These are phyloP conservation scores for Aphanomyces euteiches DNA, from an alignment of 352 stramenopile species.

Conservation along the genomic window DNA sequence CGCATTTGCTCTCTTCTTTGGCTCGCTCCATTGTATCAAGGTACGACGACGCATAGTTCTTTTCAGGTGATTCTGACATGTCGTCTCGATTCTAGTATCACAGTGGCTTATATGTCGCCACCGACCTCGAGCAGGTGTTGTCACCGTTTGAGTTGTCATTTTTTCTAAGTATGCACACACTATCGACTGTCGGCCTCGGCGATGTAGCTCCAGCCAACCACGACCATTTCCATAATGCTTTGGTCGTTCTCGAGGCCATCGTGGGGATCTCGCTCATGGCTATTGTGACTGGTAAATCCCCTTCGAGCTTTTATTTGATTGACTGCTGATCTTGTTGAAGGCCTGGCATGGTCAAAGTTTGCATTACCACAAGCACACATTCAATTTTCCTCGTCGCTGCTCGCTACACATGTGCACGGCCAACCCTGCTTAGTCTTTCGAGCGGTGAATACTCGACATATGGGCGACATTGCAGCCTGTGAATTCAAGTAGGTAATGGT, in stretches of 20 bases:
- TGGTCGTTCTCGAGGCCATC: constrained; percentile 73
- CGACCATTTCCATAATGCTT: constrained; percentile 69
- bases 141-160: constrained; percentile 63
- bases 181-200: constrained; percentile 78
- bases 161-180: constrained; percentile 79
- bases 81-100: no score
- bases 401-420: constrained; percentile 64
- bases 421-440: constrained; percentile 77
- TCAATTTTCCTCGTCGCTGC: constrained; percentile 70
- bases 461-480: constrained; percentile 74
- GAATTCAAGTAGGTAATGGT: constrained; percentile 43
- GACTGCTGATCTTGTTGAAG: constrained; percentile 9
- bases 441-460: constrained; percentile 71
- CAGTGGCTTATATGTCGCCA: not conserved
- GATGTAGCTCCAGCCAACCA: constrained; percentile 51
- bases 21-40: constrained; percentile 16
- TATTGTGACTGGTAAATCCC: constrained; percentile 61
- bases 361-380: constrained; percentile 72
- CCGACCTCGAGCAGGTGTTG: not conserved
- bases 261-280: constrained; percentile 69
- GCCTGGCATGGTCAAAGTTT: constrained; percentile 84
- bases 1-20: constrained; percentile 12
- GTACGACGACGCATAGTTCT: not conserved
- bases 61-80: not conserved
- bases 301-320: not conserved